Evolutionary conservation across 1,139 yeast species (phyloP).

Genomic region (Geotrichum europaeum): DNA sequence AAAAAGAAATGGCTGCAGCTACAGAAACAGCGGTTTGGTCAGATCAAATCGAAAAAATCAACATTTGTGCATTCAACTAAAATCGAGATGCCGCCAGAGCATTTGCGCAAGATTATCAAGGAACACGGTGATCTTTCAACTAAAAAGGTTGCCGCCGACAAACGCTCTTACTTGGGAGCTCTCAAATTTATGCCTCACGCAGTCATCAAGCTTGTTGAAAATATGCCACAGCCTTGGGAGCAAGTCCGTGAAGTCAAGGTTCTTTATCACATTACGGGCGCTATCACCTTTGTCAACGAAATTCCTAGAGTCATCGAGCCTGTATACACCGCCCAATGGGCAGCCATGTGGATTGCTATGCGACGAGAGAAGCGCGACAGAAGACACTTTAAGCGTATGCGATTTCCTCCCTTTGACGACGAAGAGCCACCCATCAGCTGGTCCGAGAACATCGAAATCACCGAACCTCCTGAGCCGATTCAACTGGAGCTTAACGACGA

Average conservation of each 20-base stretch:
- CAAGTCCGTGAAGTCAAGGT: slow-evolving; percentile 78
- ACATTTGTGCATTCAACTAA: slow-evolving; percentile 54
- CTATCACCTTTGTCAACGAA: slow-evolving; percentile 92
- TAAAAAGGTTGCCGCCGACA: slow-evolving; percentile 76
- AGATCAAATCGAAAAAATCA: slow-evolving; percentile 31
- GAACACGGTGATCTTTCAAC: slow-evolving; percentile 86
- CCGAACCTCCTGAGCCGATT: slow-evolving; percentile 67
- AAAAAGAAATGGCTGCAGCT: slow-evolving; percentile 59
- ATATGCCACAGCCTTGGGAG: slow-evolving; percentile 99
- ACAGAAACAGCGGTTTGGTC: slow-evolving; percentile 51
- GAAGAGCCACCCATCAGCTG: slow-evolving; percentile 91
- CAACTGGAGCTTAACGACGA: slow-evolving; percentile 55
- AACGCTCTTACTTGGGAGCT: slow-evolving; percentile 83
- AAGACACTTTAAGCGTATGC: slow-evolving; percentile 80
- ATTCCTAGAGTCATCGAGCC: slow-evolving; percentile 90
- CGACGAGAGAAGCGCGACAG: slow-evolving; percentile 89
- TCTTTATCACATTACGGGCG: slow-evolving; percentile 85
- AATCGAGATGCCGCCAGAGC: slow-evolving; percentile 91
- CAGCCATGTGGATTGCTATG: slow-evolving; percentile 88
- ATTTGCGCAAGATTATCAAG: slow-evolving; percentile 73
- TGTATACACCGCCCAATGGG: slow-evolving; percentile 92
- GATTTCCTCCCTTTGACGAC: slow-evolving; percentile 95
- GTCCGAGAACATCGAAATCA: slow-evolving; percentile 67
- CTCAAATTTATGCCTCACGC: slow-evolving; percentile 96
- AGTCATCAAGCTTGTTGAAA: slow-evolving; percentile 76